These are phyloP conservation scores for Brettanomyces anomalus DNA, from an alignment of 805 yeast genomes.

Conservation along the genomic window DNA sequence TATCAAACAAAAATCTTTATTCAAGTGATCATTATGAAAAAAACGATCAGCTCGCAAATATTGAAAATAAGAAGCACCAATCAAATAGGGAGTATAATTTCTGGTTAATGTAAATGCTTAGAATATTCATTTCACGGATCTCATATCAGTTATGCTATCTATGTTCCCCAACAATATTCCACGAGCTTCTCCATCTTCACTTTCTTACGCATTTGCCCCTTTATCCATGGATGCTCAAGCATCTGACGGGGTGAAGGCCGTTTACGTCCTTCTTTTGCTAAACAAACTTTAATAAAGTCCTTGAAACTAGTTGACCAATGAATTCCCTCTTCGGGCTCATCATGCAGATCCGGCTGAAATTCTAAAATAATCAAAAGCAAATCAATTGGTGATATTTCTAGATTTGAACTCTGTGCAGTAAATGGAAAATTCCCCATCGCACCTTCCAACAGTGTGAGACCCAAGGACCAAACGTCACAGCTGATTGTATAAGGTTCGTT, in stretches of 20 bases:
- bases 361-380: conserved; percentile 72
- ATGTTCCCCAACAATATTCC: conserved; percentile 52
- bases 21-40: too few species aligned
- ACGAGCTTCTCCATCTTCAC: conserved; percentile 88
- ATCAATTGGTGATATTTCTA: conserved; percentile 77
- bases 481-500: conserved; percentile 94
- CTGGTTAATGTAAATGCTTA: too few species aligned
- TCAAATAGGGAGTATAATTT: too few species aligned
- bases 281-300: conserved; percentile 70
- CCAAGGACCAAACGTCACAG: conserved; percentile 95
- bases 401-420: conserved; percentile 8
- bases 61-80: too few species aligned
- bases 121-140: too few species aligned
- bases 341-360: conserved; percentile 70
- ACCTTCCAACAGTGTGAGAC: conserved; percentile 84
- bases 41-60: too few species aligned
- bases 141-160: too few species aligned
- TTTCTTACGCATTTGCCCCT: conserved; percentile 59
- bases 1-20: too few species aligned
- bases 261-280: conserved; percentile 68
- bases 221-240: conserved; percentile 89
- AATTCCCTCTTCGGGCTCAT: conserved; percentile 67
- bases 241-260: conserved; percentile 92
- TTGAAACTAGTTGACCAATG: conserved; percentile 78
- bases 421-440: conserved; percentile 87